These are phyloP conservation scores for Thinopyrum elongatum DNA, from an alignment of 176 grass and related monocot species.

Conservation along the genomic window DNA sequence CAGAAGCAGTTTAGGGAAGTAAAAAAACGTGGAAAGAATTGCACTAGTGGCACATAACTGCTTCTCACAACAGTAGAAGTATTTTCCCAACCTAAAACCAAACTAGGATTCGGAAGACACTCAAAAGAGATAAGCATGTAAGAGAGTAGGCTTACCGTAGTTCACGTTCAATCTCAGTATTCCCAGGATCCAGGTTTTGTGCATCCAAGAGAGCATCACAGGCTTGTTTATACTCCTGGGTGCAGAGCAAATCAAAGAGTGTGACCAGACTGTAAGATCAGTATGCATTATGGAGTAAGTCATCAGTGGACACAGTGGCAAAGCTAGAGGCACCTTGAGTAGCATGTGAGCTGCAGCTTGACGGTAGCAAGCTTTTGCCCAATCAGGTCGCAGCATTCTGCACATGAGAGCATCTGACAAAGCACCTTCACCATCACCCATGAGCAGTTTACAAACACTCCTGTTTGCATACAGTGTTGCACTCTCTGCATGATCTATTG, in stretches of 20 bases:
- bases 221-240: constrained; percentile 26
- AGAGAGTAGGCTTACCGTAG: background rate
- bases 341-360: constrained; percentile 5
- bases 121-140: background rate
- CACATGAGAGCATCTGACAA: constrained; percentile 33
- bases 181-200: constrained; percentile 16
- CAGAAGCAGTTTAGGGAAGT: background rate
- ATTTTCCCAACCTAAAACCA: background rate
- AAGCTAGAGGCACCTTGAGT: constrained; percentile 1
- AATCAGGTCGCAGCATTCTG: constrained; percentile 23
- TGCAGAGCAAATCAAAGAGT: background rate
- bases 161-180: constrained; percentile 26
- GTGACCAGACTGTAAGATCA: background rate
- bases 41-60: background rate
- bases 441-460: constrained; percentile 40
- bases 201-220: constrained; percentile 35
- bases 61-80: background rate
- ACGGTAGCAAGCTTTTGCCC: constrained; percentile 32
- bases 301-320: background rate
- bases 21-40: background rate
- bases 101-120: background rate
- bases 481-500: background rate
- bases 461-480: constrained; percentile 44
- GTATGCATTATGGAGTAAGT: background rate
- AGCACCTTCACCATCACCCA: constrained; percentile 44